Conservation (phyloP, 306 rosid genomes). For the Citrullus colocynthis region DNA sequence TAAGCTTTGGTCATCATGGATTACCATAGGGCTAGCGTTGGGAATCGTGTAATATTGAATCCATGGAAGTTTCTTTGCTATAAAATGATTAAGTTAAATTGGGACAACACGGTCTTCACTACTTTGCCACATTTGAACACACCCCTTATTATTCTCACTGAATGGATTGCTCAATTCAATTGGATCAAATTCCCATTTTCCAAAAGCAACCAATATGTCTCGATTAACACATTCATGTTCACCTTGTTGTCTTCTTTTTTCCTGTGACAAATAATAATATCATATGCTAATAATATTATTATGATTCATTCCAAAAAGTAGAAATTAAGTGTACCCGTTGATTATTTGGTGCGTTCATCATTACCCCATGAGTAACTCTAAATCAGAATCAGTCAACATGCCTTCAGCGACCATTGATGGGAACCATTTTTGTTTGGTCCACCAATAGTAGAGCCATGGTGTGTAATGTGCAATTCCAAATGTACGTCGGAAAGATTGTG, state of each 20-base stretch:
- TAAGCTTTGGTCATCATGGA: conserved; percentile 16
- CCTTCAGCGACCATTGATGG: conserved; percentile 23
- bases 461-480: conserved; percentile 43
- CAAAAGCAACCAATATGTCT: conserved; percentile 33
- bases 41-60: conserved; percentile 60
- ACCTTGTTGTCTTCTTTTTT: conserved; percentile 51
- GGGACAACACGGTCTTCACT: conserved; percentile 44
- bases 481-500: conserved; percentile 22
- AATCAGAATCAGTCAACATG: conserved; percentile 22
- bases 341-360: conserved; percentile 11
- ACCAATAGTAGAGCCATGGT: conserved; percentile 69
- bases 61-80: conserved; percentile 56
- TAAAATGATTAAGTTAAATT: conserved; percentile 24
- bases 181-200: background rate
- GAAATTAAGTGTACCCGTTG: conserved; percentile 22
- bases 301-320: too few relatives aligned
- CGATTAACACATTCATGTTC: conserved; percentile 44
- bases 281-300: too few relatives aligned
- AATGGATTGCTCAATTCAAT: background rate
- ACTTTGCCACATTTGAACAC: conserved; percentile 66
- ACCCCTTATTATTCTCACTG: background rate
- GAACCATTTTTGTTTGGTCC: conserved; percentile 70
- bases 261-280: conserved; percentile 13
- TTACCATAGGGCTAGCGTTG: conserved; percentile 39
- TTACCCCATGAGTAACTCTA: conserved; percentile 14